Evolutionary conservation across 768 basidiomycete species (phyloP).

Genomic region (Lactarius deliciosus): DNA sequence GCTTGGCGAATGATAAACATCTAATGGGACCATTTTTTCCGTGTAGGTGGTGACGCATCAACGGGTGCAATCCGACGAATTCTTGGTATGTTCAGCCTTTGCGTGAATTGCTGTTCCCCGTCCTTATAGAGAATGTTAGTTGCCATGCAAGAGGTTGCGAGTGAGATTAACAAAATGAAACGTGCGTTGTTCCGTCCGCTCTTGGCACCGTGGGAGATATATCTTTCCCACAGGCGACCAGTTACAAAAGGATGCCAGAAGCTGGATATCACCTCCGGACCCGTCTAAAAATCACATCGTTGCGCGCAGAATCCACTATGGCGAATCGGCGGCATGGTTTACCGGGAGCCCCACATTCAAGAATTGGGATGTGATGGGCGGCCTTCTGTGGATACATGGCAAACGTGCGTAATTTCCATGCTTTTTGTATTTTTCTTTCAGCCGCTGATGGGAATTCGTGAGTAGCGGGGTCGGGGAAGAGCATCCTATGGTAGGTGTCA

Average conservation of each 20-base stretch:
- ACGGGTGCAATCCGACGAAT: not conserved
- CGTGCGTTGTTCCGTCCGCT: not conserved
- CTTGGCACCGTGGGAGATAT: not conserved
- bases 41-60: not conserved
- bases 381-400: constrained; percentile 1
- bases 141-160: not conserved
- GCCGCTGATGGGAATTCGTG: not conserved
- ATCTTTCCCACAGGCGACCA: not conserved
- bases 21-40: not conserved
- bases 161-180: constrained; percentile 7
- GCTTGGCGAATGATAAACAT: not conserved
- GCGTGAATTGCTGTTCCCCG: not conserved
- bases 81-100: not conserved
- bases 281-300: constrained; percentile 11
- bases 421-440: not conserved
- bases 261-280: constrained; percentile 15
- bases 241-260: not conserved
- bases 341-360: not conserved
- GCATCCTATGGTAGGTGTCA: constrained; percentile 1
- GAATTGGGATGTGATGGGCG: not conserved
- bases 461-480: constrained; percentile 13
- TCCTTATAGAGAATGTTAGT: not conserved
- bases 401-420: not conserved
- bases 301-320: not conserved
- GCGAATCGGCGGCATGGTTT: not conserved